Evolutionary conservation across 2,329 filamentous ascomycete species (phyloP), one percentile per base, ranked within the genome.

Genomic region (Talaromyces piceae): DNA sequence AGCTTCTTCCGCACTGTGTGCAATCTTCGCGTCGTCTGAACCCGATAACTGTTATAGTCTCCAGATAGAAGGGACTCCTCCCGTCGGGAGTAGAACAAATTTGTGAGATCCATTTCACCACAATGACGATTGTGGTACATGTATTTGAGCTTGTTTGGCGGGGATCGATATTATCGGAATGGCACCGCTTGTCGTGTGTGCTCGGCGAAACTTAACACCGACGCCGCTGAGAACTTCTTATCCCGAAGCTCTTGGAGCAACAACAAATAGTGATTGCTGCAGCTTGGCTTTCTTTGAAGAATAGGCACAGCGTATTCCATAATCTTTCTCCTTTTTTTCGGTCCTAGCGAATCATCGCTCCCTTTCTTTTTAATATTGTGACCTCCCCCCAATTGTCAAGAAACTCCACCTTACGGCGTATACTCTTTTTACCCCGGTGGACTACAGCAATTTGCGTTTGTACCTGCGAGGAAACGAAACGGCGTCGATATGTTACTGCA

Each of bases 21-120:
- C 53, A 98, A 78, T 64, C 88, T 85, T 66, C 88, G 87, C 57
- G 86, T 83, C 47, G 94, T 78, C 66, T 89, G 87, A 45, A 77
- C 76, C 63, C 90, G 86, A 69, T 97, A 97, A 52, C 85, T 85
- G 64, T 82, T 82, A 73, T 95, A 91, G 73, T 96, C 90, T 60
- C 90, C 91, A 58, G 93, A 84, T 26, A 95, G 80, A 47, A 96
- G 84, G 31, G 88, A 88, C 63, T 87, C 81, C 67, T 95, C 87
- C 57, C 93, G 80, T 58, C 86, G 84, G 49, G 83, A 82, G 63
- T 90, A 80, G 59, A 97, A 76, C 58, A 88, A 91, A 59, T 82
- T 82, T 51, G 93, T 97, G 70, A 97, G 88, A 58, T 96, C 88
- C 91, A 97, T 96, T 55, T 52, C 41, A 7, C 12, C 11, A 33